phyloP scores from a whole-genome alignment of 2,329 filamentous ascomycete genomes.

The Penicillium vulpinum region DNA sequence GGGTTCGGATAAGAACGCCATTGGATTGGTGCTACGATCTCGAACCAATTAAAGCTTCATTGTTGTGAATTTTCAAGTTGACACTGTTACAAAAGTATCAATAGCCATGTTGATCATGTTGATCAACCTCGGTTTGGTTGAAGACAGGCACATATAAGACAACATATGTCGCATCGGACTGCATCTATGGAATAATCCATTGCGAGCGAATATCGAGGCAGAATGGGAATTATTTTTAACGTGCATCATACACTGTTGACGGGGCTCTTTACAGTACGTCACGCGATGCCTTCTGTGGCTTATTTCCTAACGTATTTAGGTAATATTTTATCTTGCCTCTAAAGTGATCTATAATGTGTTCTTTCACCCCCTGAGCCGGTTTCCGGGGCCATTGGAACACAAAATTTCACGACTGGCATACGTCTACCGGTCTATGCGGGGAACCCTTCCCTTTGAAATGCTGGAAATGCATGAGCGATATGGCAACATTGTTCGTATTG shows the following conservation, averaged over 20 bases:
- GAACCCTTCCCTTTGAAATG: constrained; percentile 25
- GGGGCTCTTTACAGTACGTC: background rate
- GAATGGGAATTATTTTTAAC: background rate
- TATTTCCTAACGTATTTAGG: background rate
- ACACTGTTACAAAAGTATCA: background rate
- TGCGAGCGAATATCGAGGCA: background rate
- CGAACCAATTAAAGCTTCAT: background rate
- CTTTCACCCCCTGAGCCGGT: constrained; percentile 13
- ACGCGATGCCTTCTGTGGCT: background rate
- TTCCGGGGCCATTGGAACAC: constrained; percentile 11
- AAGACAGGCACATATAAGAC: background rate
- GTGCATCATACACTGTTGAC: background rate
- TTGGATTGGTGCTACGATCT: background rate
- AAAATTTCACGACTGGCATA: constrained; percentile 1
- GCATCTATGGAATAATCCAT: background rate
- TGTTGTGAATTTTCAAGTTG: background rate
- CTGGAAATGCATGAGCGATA: constrained; percentile 28
- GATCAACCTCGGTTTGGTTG: background rate
- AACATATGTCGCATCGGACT: background rate
- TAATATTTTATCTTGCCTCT: background rate
- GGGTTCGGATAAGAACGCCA: background rate
- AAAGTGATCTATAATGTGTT: constrained; percentile 13
- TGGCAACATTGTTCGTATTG: constrained; percentile 32
- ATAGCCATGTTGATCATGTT: background rate
- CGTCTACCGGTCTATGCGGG: background rate